Evolutionary conservation across 495 filamentous ascomycete genomes (phyloP).

Genomic region (Hyaloscypha variabilis): DNA sequence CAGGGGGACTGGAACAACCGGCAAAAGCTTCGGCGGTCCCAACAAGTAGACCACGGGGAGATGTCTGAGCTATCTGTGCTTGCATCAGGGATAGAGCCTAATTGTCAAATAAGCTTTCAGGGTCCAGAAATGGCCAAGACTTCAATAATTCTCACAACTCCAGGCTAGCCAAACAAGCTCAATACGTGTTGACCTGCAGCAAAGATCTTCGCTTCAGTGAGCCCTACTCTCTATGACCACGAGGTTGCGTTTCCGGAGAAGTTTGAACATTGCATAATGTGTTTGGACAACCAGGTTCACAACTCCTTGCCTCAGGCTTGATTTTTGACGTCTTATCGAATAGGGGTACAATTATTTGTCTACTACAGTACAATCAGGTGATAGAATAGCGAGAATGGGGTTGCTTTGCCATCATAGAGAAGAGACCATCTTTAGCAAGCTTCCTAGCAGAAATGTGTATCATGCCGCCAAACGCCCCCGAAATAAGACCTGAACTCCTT

Average conservation of each 20-base stretch:
- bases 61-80: too few relatives aligned
- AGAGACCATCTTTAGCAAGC: constrained; percentile 1
- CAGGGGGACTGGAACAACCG: too few relatives aligned
- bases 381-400: background rate
- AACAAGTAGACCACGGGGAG: too few relatives aligned
- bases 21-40: too few relatives aligned
- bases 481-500: constrained; percentile 12
- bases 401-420: constrained; percentile 11
- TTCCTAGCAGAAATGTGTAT: constrained; percentile 2
- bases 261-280: background rate
- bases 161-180: too few relatives aligned
- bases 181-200: too few relatives aligned
- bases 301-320: constrained; percentile 13
- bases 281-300: constrained; percentile 14
- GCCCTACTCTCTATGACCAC: background rate
- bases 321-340: constrained; percentile 6
- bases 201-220: too few relatives aligned
- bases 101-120: too few relatives aligned
- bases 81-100: too few relatives aligned
- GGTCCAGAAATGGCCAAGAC: too few relatives aligned
- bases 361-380: constrained; percentile 16
- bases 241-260: background rate
- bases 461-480: background rate
- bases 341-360: constrained; percentile 7
- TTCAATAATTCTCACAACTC: too few relatives aligned